Percentiles rank a stretch among this genome's conserved stretches.
Evolutionary conservation across 73 alveolate genomes (phyloP).

Genomic region (Tetrahymena elliotti): DNA sequence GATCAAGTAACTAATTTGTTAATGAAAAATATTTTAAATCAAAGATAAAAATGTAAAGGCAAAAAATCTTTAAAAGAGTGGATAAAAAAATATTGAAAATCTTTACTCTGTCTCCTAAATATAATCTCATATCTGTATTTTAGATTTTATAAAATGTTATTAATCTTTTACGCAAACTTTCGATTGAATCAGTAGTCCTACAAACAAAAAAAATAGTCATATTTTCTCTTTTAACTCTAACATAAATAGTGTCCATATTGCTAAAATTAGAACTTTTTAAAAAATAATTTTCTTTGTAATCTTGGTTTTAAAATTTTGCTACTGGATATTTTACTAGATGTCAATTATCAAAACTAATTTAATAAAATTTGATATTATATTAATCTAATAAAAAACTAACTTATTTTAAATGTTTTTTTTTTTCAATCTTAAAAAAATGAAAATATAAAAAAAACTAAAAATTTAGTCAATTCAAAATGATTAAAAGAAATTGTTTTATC

Average conservation of each 20-base stretch:
- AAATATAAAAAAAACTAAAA: too few species aligned
- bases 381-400: not conserved
- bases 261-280: not conserved
- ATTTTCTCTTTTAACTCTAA: constrained; percentile 40
- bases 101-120: constrained; percentile 40
- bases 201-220: constrained; percentile 26
- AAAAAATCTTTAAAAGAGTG: not conserved
- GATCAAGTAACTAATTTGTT: constrained; percentile 27
- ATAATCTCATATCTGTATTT: constrained; percentile 29
- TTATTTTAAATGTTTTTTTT: not conserved
- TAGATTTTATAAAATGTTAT: constrained; percentile 20
- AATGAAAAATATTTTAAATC: not conserved
- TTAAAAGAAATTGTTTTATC: too few species aligned
- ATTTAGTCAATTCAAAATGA: too few species aligned
- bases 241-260: constrained; percentile 1
- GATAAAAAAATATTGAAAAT: not conserved
- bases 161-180: constrained; percentile 14
- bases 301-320: not conserved
- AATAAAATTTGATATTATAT: not conserved
- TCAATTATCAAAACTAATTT: not conserved
- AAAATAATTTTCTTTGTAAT: not conserved
- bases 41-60: not conserved
- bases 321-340: not conserved
- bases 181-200: constrained; percentile 6
- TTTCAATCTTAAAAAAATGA: too few species aligned